These are phyloP conservation scores for Strobilomyces echinocephalus DNA, from an alignment of 768 basidiomycete genomes.

Conservation along the genomic window DNA sequence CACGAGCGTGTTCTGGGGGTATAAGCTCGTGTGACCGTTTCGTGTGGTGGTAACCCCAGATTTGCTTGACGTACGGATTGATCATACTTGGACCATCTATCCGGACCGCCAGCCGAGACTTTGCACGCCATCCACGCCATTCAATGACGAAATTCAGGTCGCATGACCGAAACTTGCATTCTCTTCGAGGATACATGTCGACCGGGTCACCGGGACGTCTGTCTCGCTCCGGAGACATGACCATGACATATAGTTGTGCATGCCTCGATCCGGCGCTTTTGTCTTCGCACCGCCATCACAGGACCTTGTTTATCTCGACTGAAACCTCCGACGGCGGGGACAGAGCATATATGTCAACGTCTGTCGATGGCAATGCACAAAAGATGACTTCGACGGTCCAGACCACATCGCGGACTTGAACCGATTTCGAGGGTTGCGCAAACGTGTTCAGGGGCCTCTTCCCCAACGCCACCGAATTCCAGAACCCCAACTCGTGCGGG, in stretches of 20 bases:
- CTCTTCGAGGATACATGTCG: not conserved
- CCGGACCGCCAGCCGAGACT: not conserved
- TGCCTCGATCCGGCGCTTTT: not conserved
- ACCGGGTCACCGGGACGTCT: not conserved
- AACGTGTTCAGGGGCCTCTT: not conserved
- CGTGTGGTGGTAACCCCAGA: no score
- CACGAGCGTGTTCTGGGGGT: not conserved
- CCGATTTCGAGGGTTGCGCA: constrained; percentile 9
- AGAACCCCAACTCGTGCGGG: not conserved
- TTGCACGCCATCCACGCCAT: not conserved
- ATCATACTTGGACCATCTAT: no score
- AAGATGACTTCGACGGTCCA: constrained; percentile 4
- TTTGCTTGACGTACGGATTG: no score
- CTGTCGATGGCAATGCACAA: no score
- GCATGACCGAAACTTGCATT: constrained; percentile 5
- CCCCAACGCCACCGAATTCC: not conserved
- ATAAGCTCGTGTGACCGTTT: not conserved
- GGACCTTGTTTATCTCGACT: not conserved
- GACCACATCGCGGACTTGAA: constrained; percentile 7
- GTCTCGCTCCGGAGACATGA: not conserved
- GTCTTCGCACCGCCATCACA: not conserved
- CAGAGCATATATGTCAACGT: not conserved
- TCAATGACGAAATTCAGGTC: constrained; percentile 5
- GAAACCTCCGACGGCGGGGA: not conserved
- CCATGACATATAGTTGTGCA: not conserved